Base-by-base conservation (phyloP, 495 filamentous ascomycete species). In the Hypoxylon subgilvum region DNA sequence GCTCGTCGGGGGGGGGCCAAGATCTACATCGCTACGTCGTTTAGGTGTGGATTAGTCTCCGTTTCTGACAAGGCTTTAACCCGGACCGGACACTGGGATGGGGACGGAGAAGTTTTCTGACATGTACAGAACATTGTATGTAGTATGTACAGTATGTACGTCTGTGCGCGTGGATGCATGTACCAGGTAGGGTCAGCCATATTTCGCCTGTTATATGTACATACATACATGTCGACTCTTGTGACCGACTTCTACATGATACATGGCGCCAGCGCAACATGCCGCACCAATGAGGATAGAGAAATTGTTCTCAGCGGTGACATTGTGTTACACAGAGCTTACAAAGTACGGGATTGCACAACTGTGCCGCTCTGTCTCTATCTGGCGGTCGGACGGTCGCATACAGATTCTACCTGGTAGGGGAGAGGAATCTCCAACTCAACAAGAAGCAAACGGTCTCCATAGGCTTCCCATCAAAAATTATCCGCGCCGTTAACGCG, bases 251-350 rank as follows among this genome's bases (percentile, higher is more conserved):
- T 25, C 35, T 52, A 39, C 42, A 19, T 43, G 9, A 31, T 48
- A 35, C 25, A 30, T 34, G 19, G 22, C 18, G 6, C 41, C 19
- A 17, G n/a, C 36, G 28, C 27, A 42, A 46, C 32, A 46, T 51
- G 45, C 50, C 45, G 50, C 23, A 32, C 58, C 58, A 62, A 62
- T 55, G 7, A 54, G 60, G 35, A 45, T 12, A 32, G 2, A 52
- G 40, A 30, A 38, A 42, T 14, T 23, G 28, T 32, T 48, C 13
- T 10, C 12, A 30, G 50, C 30, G 30, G 48, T 63, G 49, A 44
- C 43, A 58, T 54, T 21, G 13, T 45, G 60, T 63, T 53, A 58
- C 60, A 63, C 59, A 32, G 14, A 25, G n/a, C n/a, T n/a, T n/a
- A n/a, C n/a, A 12, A 55, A 44, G 50, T 52, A 34, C 47, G 25